Conservation (phyloP, 768 basidiomycete genomes). For the Pleurotus cornucopiae region DNA sequence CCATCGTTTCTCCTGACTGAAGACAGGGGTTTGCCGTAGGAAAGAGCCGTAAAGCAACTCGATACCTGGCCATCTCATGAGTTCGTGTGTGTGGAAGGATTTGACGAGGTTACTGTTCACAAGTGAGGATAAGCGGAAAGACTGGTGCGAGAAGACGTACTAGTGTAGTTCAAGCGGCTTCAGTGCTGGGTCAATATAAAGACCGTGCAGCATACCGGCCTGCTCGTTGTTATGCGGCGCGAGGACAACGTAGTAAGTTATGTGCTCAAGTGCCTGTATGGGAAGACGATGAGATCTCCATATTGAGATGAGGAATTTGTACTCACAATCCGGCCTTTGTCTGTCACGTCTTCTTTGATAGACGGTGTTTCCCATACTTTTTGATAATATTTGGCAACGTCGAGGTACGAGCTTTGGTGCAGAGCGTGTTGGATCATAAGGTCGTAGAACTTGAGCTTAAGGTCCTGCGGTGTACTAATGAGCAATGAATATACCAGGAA, state of each 20-base stretch:
- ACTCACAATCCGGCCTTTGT: constrained; percentile 65
- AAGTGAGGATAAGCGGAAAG: constrained; percentile 11
- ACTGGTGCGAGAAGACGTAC: constrained; percentile 37
- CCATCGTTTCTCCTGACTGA: constrained; percentile 78
- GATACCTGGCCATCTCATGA: constrained; percentile 97
- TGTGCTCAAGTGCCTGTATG: constrained; percentile 83
- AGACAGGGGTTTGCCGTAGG: constrained; percentile 77
- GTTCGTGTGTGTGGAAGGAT: constrained; percentile 87
- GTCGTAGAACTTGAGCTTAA: constrained; percentile 95
- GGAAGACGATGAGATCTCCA: constrained; percentile 9
- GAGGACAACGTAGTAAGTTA: constrained; percentile 91
- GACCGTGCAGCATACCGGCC: constrained; percentile 91
- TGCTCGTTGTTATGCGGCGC: constrained; percentile 97
- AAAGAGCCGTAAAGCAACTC: constrained; percentile 83
- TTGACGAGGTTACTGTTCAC: constrained; percentile 82
- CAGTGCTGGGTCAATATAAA: constrained; percentile 75
- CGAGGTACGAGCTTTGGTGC: constrained; percentile 80
- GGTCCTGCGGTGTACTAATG: constrained; percentile 50
- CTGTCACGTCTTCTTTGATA: constrained; percentile 77
- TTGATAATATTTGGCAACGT: constrained; percentile 92
- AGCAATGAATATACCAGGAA: background rate
- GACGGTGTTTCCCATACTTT: constrained; percentile 97
- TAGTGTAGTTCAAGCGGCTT: constrained; percentile 80
- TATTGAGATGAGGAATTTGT: background rate
- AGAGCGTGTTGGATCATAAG: constrained; percentile 95